Evolutionary conservation across 495 filamentous ascomycete species (phyloP), one percentile per base, ranked within the genome.

Genomic region (Choiromyces venosus): DNA sequence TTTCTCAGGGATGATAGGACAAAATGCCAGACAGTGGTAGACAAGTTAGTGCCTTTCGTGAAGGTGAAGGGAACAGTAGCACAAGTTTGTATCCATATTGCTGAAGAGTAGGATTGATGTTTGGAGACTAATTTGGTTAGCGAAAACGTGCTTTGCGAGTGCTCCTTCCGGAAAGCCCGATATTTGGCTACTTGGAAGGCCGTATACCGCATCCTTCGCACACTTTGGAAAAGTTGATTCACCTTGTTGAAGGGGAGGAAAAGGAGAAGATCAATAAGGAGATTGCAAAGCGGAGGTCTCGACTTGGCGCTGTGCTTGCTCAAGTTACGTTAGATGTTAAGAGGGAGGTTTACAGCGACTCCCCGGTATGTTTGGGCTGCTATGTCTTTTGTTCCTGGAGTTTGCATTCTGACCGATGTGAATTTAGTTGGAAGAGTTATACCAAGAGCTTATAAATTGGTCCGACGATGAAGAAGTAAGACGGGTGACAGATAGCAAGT

Each of bases 201-300:
- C 88, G 92, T 3, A 84, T 99, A 4, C 91, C 89, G 4, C 89
- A 92, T 78, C 94, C 95, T 7, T 86, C 89, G 29, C 86, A 88
- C 38, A 97, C 93, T 4, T 97, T 95, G 82, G 88, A 88, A 69
- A 91, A 87, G 42, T 85, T 98, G 68, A 92, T 92, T n/a, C 89
- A 97, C 67, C 90, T 97, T 68, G 85, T 91, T 21, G 95, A 98
- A 79, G 81, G 86, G 0, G 93, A 96, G 52, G 96, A 99, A 82
- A 95, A 91, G 78, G 92, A 95, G 81, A 89, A 87, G 38, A 95
- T 97, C 80, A 97, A 97, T 81, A 91, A 88, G 33, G 89, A 96
- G 70, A 97, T 98, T 76, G 93, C 90, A 29, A 92, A 94, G 79
- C 88, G 95, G 18, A 88, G 93, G 68, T 97, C 94, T 33, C 89